These are phyloP conservation scores for Laguncularia racemosa DNA, from an alignment of 345 rosid species.

Conservation along the genomic window DNA sequence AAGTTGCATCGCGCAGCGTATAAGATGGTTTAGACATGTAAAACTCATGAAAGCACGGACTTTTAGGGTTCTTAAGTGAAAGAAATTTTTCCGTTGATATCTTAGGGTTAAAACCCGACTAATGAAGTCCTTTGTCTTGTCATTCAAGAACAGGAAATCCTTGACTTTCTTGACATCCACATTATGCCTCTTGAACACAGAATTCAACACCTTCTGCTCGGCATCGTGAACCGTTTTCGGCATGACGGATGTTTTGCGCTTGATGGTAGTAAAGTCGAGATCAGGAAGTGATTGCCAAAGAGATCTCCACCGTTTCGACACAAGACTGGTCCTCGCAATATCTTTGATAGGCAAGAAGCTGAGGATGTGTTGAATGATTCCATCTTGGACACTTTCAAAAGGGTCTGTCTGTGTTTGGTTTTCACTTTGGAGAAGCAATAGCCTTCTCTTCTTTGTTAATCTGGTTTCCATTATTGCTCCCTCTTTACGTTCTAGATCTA, in stretches of 20 bases:
- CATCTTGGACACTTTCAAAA: slow-evolving; percentile 63
- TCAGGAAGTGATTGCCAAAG: slow-evolving; percentile 81
- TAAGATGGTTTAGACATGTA: slow-evolving; percentile 49
- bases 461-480: slow-evolving; percentile 52
- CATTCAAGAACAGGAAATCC: slow-evolving; percentile 2
- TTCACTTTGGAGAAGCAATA: slow-evolving; percentile 14
- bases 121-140: slow-evolving; percentile 29
- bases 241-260: slow-evolving; percentile 1
- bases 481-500: background rate
- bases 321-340: slow-evolving; percentile 42
- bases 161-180: slow-evolving; percentile 2
- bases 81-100: slow-evolving; percentile 23
- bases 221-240: too few species aligned
- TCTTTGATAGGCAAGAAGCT: slow-evolving; percentile 50
- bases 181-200: background rate
- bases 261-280: slow-evolving; percentile 66
- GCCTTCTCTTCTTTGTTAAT: slow-evolving; percentile 55
- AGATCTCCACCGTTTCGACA: slow-evolving; percentile 64
- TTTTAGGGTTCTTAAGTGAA: slow-evolving; percentile 49
- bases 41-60: slow-evolving; percentile 51
- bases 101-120: slow-evolving; percentile 36
- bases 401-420: slow-evolving; percentile 19
- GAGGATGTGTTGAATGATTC: slow-evolving; percentile 58
- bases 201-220: background rate
- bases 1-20: slow-evolving; percentile 61